Evolutionary conservation across 2,329 filamentous ascomycete species (phyloP), one percentile per base, ranked within the genome.

Genomic region (Beauveria australis): DNA sequence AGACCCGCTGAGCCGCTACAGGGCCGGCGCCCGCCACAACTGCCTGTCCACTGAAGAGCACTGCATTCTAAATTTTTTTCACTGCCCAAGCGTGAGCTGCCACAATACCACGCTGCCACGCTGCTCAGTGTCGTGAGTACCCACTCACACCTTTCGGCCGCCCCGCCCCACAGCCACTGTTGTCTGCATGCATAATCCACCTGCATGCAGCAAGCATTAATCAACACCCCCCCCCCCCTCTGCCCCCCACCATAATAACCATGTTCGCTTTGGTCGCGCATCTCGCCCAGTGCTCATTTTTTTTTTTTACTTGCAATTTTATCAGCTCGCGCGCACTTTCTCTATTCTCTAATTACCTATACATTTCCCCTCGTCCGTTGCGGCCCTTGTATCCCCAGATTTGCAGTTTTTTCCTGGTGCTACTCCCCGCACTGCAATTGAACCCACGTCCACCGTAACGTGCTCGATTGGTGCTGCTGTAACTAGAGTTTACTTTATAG

Each of bases 191-290:
- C 30, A 52, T 14, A 37, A 37, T 37, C 33, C 33, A 37, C 12
- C 33, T 37, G 33, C 33, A 37, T 37, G 33, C 33, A 37, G 33
- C 33, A 37, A 16, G 33, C 33, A 14, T 37, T 14, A 37, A 37
- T 37, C 33, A 14, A 26, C 43, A 46, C n/a, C 43, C 43, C 46
- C 10, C 51, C 51, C 51, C 47, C 48, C 30, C 28, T 30, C 28
- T 30, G 8, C 26, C 3, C 19, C 19, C 18, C n/a, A 33, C 30
- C 10, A 37, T 18, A 19, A 33, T 14, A 33, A 16, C 51, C 33
- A 24, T 41, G 12, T 37, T 53, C 51, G 52, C 52, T 54, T 54
- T 54, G 52, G 52, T 54, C 52, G 52, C 24, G 52, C 52, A 44
- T 44, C 37, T 43, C 40, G 40, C 40, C 40, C 10, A 37, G 22